A percentile compares a stretch with the other conserved stretches of the same genome.
Conservation (phyloP, 208 protist species). For the Porcisia hertigi region DNA sequence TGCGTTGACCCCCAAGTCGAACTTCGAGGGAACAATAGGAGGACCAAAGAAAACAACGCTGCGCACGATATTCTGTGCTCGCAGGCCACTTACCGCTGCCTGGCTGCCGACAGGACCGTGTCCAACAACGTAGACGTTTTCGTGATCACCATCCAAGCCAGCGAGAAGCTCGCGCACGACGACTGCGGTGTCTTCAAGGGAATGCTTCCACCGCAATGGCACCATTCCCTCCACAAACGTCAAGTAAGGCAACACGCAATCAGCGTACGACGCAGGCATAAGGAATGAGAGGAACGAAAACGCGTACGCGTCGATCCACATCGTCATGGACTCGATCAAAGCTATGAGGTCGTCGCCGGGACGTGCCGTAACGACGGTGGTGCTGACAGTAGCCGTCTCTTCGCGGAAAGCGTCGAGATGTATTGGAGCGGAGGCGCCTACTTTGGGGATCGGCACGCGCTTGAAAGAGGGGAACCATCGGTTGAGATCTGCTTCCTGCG, state of each 20-base stretch:
- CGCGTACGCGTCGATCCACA: slow-evolving; percentile 56
- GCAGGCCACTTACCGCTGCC: slow-evolving; percentile 29
- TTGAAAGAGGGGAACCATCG: slow-evolving; percentile 60
- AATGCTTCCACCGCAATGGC: slow-evolving; percentile 40
- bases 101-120: slow-evolving; percentile 27
- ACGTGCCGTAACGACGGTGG: slow-evolving; percentile 47
- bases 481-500: slow-evolving; percentile 41
- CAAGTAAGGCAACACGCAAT: slow-evolving; percentile 37
- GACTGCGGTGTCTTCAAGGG: slow-evolving; percentile 12
- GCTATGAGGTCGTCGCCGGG: slow-evolving; percentile 30
- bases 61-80: slow-evolving; percentile 6
- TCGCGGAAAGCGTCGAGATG: slow-evolving; percentile 39
- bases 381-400: slow-evolving; percentile 20
- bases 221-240: slow-evolving; percentile 42
- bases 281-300: slow-evolving; percentile 57
- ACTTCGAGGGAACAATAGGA: slow-evolving; percentile 17
- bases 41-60: slow-evolving; percentile 42
- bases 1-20: slow-evolving; percentile 1
- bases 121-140: slow-evolving; percentile 37
- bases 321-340: slow-evolving; percentile 51
- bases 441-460: slow-evolving; percentile 7
- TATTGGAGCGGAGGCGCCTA: slow-evolving; percentile 21
- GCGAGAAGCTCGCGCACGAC: not conserved
- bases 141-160: not conserved
- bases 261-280: slow-evolving; percentile 46